These are phyloP conservation scores for Aspergillus clavatus DNA, from an alignment of 2,329 filamentous ascomycete genomes.

Conservation along the genomic window DNA sequence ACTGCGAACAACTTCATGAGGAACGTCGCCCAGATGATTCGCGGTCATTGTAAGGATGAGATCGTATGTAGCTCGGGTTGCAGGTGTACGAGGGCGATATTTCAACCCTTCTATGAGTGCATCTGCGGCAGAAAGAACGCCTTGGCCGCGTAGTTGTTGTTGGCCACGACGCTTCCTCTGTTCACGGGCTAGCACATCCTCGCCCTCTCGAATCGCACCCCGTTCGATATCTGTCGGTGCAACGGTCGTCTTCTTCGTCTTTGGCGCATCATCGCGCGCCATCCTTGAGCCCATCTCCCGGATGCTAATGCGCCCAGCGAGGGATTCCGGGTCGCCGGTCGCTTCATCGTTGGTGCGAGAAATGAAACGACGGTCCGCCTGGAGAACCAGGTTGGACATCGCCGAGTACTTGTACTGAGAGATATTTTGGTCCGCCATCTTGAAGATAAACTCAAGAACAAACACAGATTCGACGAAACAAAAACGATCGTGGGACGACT, in stretches of 20 bases:
- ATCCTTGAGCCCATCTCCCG: constrained; percentile 89
- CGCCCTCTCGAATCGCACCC: constrained; percentile 71
- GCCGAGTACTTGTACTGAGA: constrained; percentile 98
- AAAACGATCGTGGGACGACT: constrained; percentile 26
- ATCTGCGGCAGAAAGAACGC: constrained; percentile 78
- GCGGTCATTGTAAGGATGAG: constrained; percentile 89
- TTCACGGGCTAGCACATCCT: constrained; percentile 76
- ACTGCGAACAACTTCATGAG: constrained; percentile 85
- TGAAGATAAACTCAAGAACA: constrained; percentile 24
- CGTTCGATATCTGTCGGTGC: constrained; percentile 67
- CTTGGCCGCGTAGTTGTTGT: constrained; percentile 64
- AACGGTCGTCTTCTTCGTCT: constrained; percentile 67
- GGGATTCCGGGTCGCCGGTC: constrained; percentile 93
- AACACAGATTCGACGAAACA: constrained; percentile 14
- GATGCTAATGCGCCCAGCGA: constrained; percentile 89
- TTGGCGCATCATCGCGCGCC: constrained; percentile 72
- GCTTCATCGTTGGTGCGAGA: constrained; percentile 89
- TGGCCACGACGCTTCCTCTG: constrained; percentile 77
- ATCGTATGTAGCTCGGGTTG: constrained; percentile 89
- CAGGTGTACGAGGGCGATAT: constrained; percentile 86
- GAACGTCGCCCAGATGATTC: constrained; percentile 83
- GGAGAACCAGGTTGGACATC: constrained; percentile 99
- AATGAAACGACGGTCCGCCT: constrained; percentile 95
- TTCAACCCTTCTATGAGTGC: constrained; percentile 83
- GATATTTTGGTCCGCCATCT: constrained; percentile 70